These are phyloP conservation scores for Tuber brumale DNA, from an alignment of 495 filamentous ascomycete genomes.

Conservation along the genomic window DNA sequence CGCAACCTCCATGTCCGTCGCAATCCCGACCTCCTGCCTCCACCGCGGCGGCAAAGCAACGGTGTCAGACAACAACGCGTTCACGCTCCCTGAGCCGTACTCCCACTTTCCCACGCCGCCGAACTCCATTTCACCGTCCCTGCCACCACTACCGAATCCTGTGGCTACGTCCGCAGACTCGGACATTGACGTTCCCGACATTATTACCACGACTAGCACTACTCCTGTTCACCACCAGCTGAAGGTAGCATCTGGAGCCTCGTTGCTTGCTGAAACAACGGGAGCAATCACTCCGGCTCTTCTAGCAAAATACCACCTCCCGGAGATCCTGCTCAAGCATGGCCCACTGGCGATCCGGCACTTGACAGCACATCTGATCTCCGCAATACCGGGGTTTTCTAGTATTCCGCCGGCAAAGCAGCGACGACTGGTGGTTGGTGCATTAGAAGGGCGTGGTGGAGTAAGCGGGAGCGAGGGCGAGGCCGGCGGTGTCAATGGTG, in stretches of 20 bases:
- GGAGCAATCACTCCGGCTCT: slow-evolving; percentile 79
- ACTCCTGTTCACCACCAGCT: slow-evolving; percentile 43
- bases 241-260: slow-evolving; percentile 44
- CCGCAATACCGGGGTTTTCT: slow-evolving; percentile 86
- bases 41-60: slow-evolving; percentile 37
- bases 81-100: slow-evolving; percentile 39
- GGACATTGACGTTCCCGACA: slow-evolving; percentile 74
- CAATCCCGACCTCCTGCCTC: slow-evolving; percentile 34
- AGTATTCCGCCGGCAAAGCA: slow-evolving; percentile 87
- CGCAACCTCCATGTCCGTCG: slow-evolving; percentile 31
- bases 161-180: slow-evolving; percentile 51
- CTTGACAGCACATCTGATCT: slow-evolving; percentile 86
- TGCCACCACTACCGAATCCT: slow-evolving; percentile 63
- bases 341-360: slow-evolving; percentile 91
- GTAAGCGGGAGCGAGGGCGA: slow-evolving; percentile 39
- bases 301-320: slow-evolving; percentile 86
- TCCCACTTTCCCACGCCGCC: slow-evolving; percentile 79
- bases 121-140: slow-evolving; percentile 87
- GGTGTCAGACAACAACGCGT: slow-evolving; percentile 36
- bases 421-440: slow-evolving; percentile 52
- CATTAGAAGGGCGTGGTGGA: slow-evolving; percentile 39
- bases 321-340: slow-evolving; percentile 79
- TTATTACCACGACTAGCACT: slow-evolving; percentile 54
- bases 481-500: slow-evolving; percentile 60
- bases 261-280: slow-evolving; percentile 55